Base-by-base conservation (phyloP, 441 rosid genomes). In the Metrosideros polymorpha region DNA sequence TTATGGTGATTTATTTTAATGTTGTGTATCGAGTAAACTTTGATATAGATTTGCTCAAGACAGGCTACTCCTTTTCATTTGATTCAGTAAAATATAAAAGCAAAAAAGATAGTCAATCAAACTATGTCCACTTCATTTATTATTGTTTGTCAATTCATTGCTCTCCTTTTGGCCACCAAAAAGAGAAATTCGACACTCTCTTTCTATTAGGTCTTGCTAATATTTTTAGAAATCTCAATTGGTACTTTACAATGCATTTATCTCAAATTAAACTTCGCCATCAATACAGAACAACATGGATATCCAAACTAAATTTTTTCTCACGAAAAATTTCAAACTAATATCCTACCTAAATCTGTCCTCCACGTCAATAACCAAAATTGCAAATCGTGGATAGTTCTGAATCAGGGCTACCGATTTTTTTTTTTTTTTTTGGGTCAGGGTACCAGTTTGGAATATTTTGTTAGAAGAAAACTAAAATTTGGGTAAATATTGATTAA, bases 381-480 rank as follows among this genome's bases (percentile, higher is more conserved):
- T 30, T 32, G 12, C 6, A 5, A 30, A 63, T 30, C 2, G 12
- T 17, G 6, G 12, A 7, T 8, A 4, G 25, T 63, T 8, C 32
- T 17, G 76, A 6, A 63, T 5, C 2, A 0, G 9, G 24, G 1
- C 5, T 0, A 9, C 1, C 12, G 3, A 0, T 18, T 30, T 30
- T 29, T 29, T 59, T 57, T n/a, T 59, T 6, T n/a, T 5, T 12
- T 14, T 59, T 59, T 49, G 3, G 10, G 1, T 25, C 1, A 12
- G 1, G 3, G 3, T 27, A 9, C 2, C 3, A 5, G 3, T 13
- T 66, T 2, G 15, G 15, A 39, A 35, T 35, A 19, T 66, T 1
- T 19, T 22, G 15, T 3, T 19, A 39, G 79, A 35, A 19, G 43
- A 35, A 12, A 66, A 1, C 7, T 19, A 66, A 54, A 5, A 24